Evolutionary conservation across 2,329 filamentous ascomycete species (phyloP).

Genomic region (Xylariomycetidae sp.): DNA sequence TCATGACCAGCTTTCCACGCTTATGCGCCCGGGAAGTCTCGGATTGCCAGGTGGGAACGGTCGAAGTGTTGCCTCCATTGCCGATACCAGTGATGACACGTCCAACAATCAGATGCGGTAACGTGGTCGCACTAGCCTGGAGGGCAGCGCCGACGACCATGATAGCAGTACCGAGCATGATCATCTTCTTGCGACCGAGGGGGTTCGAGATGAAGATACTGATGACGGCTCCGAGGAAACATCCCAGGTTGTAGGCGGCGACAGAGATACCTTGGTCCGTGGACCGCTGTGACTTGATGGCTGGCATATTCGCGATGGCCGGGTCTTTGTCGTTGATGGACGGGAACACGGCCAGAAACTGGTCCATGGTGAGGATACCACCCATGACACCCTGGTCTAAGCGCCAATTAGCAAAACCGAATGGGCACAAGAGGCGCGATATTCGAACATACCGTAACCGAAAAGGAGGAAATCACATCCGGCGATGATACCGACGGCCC

Average conservation of each 20-base stretch:
- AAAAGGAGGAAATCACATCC: conserved; percentile 65
- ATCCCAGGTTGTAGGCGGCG: conserved; percentile 54
- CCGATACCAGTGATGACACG: conserved; percentile 39
- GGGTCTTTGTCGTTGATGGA: conserved; percentile 41
- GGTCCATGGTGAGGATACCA: conserved; percentile 62
- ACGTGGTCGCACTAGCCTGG: conserved; percentile 33
- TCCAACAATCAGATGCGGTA: conserved; percentile 52
- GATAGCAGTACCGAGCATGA: conserved; percentile 50
- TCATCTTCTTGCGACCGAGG: conserved; percentile 50
- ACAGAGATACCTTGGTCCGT: conserved; percentile 48
- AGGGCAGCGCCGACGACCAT: conserved; percentile 50
- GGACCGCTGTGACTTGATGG: conserved; percentile 36
- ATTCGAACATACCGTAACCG: conserved; percentile 42
- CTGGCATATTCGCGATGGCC: conserved; percentile 20
- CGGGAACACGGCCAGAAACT: conserved; percentile 51
- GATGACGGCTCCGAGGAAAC: conserved; percentile 44
- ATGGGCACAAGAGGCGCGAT: conserved; percentile 26
- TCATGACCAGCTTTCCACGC: conserved; percentile 55
- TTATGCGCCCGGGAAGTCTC: conserved; percentile 53
- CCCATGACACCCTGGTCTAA: conserved; percentile 71
- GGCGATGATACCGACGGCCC: conserved; percentile 64
- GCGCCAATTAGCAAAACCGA: conserved; percentile 3
- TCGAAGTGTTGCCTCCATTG: conserved; percentile 37
- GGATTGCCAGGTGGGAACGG: conserved; percentile 55
- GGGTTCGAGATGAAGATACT: conserved; percentile 46